Base-by-base conservation (phyloP, 176 grass and related monocot genomes). In the Phoenix roebelenii region DNA sequence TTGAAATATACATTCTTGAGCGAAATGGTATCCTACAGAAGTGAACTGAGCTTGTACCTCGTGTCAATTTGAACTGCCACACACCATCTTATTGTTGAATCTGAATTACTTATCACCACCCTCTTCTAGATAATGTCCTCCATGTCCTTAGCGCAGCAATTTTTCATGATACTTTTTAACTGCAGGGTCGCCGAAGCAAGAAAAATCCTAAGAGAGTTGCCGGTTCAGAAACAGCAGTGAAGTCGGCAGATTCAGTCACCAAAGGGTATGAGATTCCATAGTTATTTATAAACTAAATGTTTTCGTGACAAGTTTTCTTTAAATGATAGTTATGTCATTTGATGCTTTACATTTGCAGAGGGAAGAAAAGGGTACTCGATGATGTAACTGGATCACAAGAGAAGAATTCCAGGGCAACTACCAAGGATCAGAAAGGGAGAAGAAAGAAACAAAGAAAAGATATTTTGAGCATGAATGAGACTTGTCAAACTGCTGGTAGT, bases 121-220 rank as follows among this genome's bases (percentile, higher is more conserved):
- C 15, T 4, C 2, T 56, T 49, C 24, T 18, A 35, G 17, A 10
- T 49, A 7, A 52, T 49, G 14, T 15, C 22, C 54, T 32, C 18
- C 16, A 4, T 10, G 7, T 6, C 15, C 16, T 29, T n/a, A 25
- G 15, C 14, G 15, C 10, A 23, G 17, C 23, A 58, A 50, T n/a
- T 18, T 61, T 5, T 54, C 30, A 66, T 24, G 54, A n/a, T 50
- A 58, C 20, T 66, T 59, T 54, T 51, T 78, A 64, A 68, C 72
- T 76, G 50, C 81, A 89, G 85, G 74, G 81, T 22, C 85, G 74
- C 23, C 79, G 75, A 32, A 78, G 77, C 18, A 89, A 74, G 49
- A 72, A 71, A 55, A 78, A 64, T 28, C 6, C 39, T 59, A 50
- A 55, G 23, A 57, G 66, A 30, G 50, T 55, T 74, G 32, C 10